Percentiles rank a stretch among this genome's conserved stretches.
These are phyloP conservation scores for Ogataea allantospora DNA, from an alignment of 805 yeast species.

Conservation along the genomic window DNA sequence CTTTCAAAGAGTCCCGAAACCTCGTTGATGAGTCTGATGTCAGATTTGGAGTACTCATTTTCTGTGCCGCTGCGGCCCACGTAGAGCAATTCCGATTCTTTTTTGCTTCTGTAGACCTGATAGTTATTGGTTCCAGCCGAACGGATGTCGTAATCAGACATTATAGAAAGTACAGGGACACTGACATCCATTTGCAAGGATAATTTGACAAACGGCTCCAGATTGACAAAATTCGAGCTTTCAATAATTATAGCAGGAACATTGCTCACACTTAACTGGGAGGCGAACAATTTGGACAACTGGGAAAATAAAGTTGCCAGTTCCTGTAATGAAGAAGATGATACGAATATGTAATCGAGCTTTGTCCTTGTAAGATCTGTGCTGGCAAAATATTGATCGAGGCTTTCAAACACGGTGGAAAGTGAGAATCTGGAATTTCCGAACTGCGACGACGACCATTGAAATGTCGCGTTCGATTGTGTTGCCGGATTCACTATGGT, in stretches of 20 bases:
- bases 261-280: conserved; percentile 23
- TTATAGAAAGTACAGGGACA: conserved; percentile 50
- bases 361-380: conserved; percentile 17
- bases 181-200: conserved; percentile 32
- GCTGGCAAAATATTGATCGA: conserved; percentile 26
- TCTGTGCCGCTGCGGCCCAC: conserved; percentile 42
- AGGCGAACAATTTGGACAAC: conserved; percentile 37
- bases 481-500: conserved; percentile 39
- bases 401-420: conserved; percentile 21
- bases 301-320: conserved; percentile 42
- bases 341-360: conserved; percentile 46
- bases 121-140: conserved; percentile 33
- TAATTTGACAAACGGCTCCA: conserved; percentile 65
- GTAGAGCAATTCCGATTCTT: conserved; percentile 47
- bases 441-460: conserved; percentile 34
- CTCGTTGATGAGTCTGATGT: conserved; percentile 37
- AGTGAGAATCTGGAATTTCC: conserved; percentile 33
- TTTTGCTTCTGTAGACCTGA: conserved; percentile 36
- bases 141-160: conserved; percentile 62
- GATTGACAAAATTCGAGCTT: conserved; percentile 66
- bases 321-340: conserved; percentile 52
- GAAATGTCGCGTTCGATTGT: conserved; percentile 19
- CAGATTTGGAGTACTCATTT: conserved; percentile 41
- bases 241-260: conserved; percentile 61
- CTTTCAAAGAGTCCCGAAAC: conserved; percentile 38